Base-by-base conservation (phyloP, 805 yeast genomes). In the Ogataea ramenticola region DNA sequence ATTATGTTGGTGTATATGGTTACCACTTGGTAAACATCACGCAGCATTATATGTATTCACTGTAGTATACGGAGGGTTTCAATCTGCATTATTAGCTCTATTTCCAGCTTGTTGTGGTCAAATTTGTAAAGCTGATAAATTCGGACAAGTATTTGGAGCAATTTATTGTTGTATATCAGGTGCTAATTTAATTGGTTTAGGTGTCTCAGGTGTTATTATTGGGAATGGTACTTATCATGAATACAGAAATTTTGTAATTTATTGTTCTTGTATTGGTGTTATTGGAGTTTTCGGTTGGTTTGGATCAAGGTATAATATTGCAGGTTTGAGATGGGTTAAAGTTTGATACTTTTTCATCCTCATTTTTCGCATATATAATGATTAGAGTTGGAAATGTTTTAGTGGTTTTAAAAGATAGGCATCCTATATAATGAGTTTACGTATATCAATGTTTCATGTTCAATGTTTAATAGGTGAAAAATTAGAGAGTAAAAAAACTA, bases 91-190 rank as follows among this genome's bases (percentile, higher is more conserved):
- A 14, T 62, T 81, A 33, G 71, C 83, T 2, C 56, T 80, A 43
- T 70, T 79, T 0, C 84, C 86, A 0, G 81, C 74, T 4, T 79
- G 85, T 43, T 67, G 77, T 31, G 73, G 81, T 1, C 71, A 72
- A 43, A 72, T 80, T 27, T 71, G 79, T 27, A 71, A 70, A 15
- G 75, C 77, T 1, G 67, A 71, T 46, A 73, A 77, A 42, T 80
- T 80, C 54, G 86, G 86, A 20, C 75, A 74, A 48, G 62, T 79
- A 19, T 81, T 75, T 50, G 86, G 86, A 0, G 69, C 84, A 16
- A 67, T 75, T 52, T 79, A 77, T 56, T 74, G 74, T 44, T 56
- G 75, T 48, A 75, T 73, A 12, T 71, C 83, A 46, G 54, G 74
- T 29, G 57, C 66, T 12, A 57, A 64, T 24, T 54, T 73, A n/a